Evolutionary conservation across 345 rosid species (phyloP).

Genomic region (Rhodamnia rubescens): DNA sequence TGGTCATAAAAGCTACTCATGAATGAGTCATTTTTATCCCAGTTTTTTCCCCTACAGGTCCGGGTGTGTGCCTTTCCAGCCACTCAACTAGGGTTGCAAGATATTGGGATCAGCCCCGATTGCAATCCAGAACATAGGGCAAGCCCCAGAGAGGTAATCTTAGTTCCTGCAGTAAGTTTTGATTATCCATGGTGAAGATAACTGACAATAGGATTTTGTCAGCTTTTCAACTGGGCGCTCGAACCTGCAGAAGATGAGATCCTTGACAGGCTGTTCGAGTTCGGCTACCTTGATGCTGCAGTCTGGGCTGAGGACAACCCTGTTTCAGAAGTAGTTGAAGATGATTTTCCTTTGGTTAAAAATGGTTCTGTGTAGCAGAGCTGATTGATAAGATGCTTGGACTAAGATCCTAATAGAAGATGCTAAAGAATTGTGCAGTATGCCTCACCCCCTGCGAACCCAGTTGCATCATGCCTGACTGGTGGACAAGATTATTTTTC

Average conservation of each 20-base stretch:
- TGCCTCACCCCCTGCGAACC: background rate
- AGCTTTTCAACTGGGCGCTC: conserved; percentile 92
- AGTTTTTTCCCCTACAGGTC: conserved; percentile 30
- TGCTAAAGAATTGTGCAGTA: background rate
- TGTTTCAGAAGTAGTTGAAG: conserved; percentile 33
- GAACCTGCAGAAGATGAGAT: conserved; percentile 78
- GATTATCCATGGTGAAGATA: background rate
- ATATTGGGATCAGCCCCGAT: conserved; percentile 83
- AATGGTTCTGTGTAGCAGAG: conserved; percentile 4
- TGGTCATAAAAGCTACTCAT: background rate
- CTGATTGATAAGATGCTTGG: background rate
- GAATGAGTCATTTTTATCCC: background rate
- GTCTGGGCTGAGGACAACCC: conserved; percentile 72
- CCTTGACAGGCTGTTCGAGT: conserved; percentile 66
- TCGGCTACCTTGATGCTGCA: conserved; percentile 74
- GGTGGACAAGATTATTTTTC: background rate
- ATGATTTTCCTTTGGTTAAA: conserved; percentile 9
- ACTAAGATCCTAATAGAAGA: background rate
- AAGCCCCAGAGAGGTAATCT: conserved; percentile 52
- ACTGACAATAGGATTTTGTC: background rate
- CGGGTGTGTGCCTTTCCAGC: conserved; percentile 88
- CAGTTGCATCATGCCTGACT: background rate
- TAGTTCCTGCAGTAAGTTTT: background rate
- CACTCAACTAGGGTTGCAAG: conserved; percentile 42
- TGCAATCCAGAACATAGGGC: conserved; percentile 76